phyloP scores from a whole-genome alignment of 2,329 filamentous ascomycete genomes.

The Metarhizium humberi region DNA sequence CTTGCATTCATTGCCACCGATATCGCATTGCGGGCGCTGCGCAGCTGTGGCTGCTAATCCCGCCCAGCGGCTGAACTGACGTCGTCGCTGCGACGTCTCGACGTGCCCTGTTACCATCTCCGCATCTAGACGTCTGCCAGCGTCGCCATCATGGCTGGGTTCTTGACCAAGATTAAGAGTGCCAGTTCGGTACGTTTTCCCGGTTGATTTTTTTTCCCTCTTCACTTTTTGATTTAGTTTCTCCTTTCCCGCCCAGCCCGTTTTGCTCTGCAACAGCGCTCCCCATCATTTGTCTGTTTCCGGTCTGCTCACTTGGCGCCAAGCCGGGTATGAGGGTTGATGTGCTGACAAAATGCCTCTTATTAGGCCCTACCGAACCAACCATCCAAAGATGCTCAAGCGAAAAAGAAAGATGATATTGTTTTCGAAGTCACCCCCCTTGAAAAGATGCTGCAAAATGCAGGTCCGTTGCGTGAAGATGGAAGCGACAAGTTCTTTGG shows the following conservation, averaged over 20 bases:
- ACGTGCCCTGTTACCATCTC: slow-evolving; percentile 1
- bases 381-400: slow-evolving; percentile 35
- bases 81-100: not conserved
- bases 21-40: slow-evolving; percentile 24
- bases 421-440: slow-evolving; percentile 51
- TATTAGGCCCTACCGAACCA: slow-evolving; percentile 33
- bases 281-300: slow-evolving; percentile 1
- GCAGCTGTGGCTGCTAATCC: slow-evolving; percentile 23
- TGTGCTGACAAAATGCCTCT: slow-evolving; percentile 23
- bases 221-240: not conserved
- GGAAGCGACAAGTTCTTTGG: slow-evolving; percentile 98
- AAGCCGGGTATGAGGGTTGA: slow-evolving; percentile 4
- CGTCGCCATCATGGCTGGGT: slow-evolving; percentile 38
- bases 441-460: slow-evolving; percentile 70
- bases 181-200: slow-evolving; percentile 41
- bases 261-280: not conserved
- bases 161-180: slow-evolving; percentile 51
- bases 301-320: not conserved
- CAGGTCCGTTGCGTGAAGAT: slow-evolving; percentile 72
- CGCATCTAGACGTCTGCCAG: not conserved
- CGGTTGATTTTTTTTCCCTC: not conserved
- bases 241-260: not conserved
- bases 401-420: slow-evolving; percentile 49
- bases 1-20: slow-evolving; percentile 14
- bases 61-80: slow-evolving; percentile 9